A percentile compares a stretch with the other conserved stretches of the same genome.
These are phyloP conservation scores for Combretum micranthum DNA, from an alignment of 345 rosid genomes.

Conservation along the genomic window DNA sequence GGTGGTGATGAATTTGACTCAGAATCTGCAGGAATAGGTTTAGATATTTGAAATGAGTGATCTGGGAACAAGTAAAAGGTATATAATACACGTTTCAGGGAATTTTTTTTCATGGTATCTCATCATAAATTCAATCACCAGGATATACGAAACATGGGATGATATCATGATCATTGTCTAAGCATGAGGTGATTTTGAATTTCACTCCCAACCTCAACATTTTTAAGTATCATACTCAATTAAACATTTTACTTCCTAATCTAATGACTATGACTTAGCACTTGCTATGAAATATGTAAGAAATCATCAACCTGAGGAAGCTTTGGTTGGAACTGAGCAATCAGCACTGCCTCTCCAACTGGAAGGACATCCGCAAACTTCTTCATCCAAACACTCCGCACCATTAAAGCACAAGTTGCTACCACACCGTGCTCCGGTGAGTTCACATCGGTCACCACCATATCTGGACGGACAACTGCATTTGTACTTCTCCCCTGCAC, in stretches of 20 bases:
- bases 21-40: slow-evolving; percentile 6
- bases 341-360: slow-evolving; percentile 24
- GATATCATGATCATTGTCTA: no score
- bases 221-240: neutral
- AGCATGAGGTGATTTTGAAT: no score
- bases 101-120: neutral
- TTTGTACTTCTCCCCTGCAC: slow-evolving; percentile 28
- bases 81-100: no score
- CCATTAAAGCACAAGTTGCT: slow-evolving; percentile 17
- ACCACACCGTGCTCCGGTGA: slow-evolving; percentile 18
- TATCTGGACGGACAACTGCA: slow-evolving; percentile 24
- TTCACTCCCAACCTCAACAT: neutral
- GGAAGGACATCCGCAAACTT: slow-evolving; percentile 15
- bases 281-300: neutral
- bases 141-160: neutral
- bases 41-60: no score
- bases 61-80: no score
- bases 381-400: slow-evolving; percentile 16
- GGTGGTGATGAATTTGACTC: slow-evolving; percentile 3
- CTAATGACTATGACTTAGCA: neutral
- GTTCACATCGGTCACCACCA: slow-evolving; percentile 16
- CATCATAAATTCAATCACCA: neutral
- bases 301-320: slow-evolving; percentile 9
- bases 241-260: neutral
- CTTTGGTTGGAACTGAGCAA: slow-evolving; percentile 20